Base-by-base conservation (phyloP, 2,329 filamentous ascomycete genomes). In the Pseudophaeomoniella oleicola region DNA sequence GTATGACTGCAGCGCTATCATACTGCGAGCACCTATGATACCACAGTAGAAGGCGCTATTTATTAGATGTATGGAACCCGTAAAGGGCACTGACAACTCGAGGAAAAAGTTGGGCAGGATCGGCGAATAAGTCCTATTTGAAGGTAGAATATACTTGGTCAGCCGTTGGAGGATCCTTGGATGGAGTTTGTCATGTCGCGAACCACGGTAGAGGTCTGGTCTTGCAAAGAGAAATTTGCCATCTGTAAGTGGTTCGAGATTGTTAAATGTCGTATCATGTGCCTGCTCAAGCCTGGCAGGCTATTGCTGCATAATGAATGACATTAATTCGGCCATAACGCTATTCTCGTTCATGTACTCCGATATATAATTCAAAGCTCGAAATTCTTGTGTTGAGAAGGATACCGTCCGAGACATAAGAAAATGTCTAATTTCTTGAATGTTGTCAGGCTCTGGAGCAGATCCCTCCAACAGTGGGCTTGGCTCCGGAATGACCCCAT, bases 1-100 rank as follows among this genome's bases (percentile, higher is more conserved):
- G 38, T 59, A 59, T 39, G 53, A 59, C 43, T 58, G 54, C 30
- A 66, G 44, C 22, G 40, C 47, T 36, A 59, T 52, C 40, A 64
- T 60, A 6, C 42, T 57, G 17, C 57, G 52, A 17, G 57, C 47
- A 27, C 58, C 58, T 14, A 49, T 33, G 2, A 36, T 36, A 16
- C 44, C 41, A 36, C 45, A 35, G 12, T 38, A 29, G 22, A 10
- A 29, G 22, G 22, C 22, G 10, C 13, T 10, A 10, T 13, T 10
- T 29, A 10, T 10, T 13, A 29, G 10, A 29, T 10, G 10, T 13
- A 13, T 13, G 10, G 10, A 29, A 10, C 13, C 13, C 13, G 10
- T 13, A 29, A 10, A 10, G 10, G 22, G 22, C 10, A 10, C 13
- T 29, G 10, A 10, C 22, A 10, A 29, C 13, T 29, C 22, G 10